Percentiles rank a stretch among this genome's conserved stretches.
Conservation (phyloP, 1,284 basidiomycete genomes). For the Trametes polyzona region DNA sequence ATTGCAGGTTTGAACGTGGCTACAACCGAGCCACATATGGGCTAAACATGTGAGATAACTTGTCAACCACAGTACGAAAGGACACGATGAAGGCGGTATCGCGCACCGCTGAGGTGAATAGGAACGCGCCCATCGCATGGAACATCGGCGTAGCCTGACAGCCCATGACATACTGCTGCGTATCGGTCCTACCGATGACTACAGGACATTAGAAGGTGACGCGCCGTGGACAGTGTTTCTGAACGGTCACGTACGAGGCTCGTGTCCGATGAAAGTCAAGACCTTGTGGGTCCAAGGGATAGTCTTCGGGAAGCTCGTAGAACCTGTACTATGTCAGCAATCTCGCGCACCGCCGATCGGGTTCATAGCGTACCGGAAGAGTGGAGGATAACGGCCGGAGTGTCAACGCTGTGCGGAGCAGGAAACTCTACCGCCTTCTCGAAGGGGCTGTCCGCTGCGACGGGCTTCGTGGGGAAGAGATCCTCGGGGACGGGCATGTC, state of each 20-base stretch:
- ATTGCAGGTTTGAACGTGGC: conserved; percentile 23
- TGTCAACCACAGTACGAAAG: background rate
- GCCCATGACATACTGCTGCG: conserved; percentile 15
- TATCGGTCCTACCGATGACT: conserved; percentile 25
- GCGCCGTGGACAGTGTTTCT: background rate
- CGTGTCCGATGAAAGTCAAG: conserved; percentile 5
- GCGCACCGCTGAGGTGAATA: conserved; percentile 25
- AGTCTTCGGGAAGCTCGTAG: conserved; percentile 30
- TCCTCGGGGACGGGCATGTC: conserved; percentile 24
- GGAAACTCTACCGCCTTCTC: conserved; percentile 11
- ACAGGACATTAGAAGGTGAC: too few species aligned
- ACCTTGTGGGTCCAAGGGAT: conserved; percentile 23
- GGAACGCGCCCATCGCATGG: conserved; percentile 30
- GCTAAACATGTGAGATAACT: conserved; percentile 11
- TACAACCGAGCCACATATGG: conserved; percentile 22
- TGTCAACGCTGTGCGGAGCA: conserved; percentile 1
- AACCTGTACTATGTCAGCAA: too few species aligned
- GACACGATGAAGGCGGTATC: background rate
- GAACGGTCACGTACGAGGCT: conserved; percentile 20
- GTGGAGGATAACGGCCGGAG: conserved; percentile 23
- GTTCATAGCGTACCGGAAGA: conserved; percentile 27
- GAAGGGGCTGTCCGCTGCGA: background rate
- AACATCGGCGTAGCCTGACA: conserved; percentile 31
- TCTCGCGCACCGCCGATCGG: too few species aligned
- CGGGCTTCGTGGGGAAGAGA: conserved; percentile 7